Percentiles rank a stretch among this genome's conserved stretches.
phyloP scores from a whole-genome alignment of 306 rosid species.

The Quercus variabilis region DNA sequence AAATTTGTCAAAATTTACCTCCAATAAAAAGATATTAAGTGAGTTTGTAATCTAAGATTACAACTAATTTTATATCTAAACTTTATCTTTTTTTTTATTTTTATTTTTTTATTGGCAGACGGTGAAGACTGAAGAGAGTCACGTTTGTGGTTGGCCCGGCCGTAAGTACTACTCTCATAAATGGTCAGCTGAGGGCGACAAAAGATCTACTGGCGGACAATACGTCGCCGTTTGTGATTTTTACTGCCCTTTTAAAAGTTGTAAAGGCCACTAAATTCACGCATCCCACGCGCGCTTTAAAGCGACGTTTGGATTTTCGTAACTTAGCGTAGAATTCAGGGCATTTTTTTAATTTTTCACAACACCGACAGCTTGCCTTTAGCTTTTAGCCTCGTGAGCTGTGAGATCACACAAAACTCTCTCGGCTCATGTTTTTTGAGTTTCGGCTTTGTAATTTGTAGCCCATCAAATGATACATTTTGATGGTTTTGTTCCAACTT shows the following conservation, averaged over 20 bases:
- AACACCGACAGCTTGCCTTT: conserved; percentile 42
- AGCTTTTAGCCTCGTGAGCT: background rate
- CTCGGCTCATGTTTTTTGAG: conserved; percentile 14
- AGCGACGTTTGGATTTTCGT: conserved; percentile 3
- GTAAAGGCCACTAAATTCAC: background rate
- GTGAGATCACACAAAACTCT: too few relatives aligned
- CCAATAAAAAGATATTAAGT: too few relatives aligned
- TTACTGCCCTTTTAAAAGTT: background rate
- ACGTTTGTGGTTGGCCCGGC: background rate
- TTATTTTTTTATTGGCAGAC: too few relatives aligned
- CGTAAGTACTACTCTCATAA: background rate
- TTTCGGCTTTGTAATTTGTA: background rate
- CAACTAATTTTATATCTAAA: too few relatives aligned
- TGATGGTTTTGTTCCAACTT: too few relatives aligned
- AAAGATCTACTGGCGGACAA: conserved; percentile 29
- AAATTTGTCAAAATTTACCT: too few relatives aligned
- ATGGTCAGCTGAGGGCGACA: conserved; percentile 31
- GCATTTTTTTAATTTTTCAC: conserved; percentile 15
- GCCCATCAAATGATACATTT: too few relatives aligned
- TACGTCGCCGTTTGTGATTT: conserved; percentile 24
- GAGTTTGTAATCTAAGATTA: too few relatives aligned
- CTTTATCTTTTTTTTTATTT: too few relatives aligned
- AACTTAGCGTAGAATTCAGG: conserved; percentile 44
- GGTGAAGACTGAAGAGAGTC: background rate
- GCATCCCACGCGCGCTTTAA: conserved; percentile 18